Conservation (phyloP, 2,329 filamentous ascomycete species). For the Trichoderma cornu-damae region DNA sequence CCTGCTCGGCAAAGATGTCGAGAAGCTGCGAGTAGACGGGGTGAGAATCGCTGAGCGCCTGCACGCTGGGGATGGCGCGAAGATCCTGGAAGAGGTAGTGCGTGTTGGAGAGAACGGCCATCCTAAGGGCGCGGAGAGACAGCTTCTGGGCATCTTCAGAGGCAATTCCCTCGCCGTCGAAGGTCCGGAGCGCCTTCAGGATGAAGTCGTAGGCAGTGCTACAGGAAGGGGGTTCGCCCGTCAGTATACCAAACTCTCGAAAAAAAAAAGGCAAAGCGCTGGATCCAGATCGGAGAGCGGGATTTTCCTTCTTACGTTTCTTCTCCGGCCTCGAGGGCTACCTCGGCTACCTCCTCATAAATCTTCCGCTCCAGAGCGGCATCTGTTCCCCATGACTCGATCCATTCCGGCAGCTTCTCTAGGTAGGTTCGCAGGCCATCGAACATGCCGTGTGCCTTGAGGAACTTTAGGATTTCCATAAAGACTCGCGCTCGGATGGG, state of each 20-base stretch:
- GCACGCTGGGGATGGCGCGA: conserved; percentile 73
- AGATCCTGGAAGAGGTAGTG: conserved; percentile 75
- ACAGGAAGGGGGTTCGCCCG: neutral
- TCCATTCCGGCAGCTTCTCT: conserved; percentile 75
- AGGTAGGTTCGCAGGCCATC: conserved; percentile 80
- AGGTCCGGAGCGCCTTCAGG: conserved; percentile 56
- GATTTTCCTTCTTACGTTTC: conserved; percentile 54
- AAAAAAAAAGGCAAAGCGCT: too few relatives aligned
- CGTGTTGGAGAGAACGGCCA: conserved; percentile 48
- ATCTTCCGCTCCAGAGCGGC: conserved; percentile 80
- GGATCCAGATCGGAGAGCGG: neutral
- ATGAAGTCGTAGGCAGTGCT: conserved; percentile 63
- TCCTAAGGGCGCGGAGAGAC: conserved; percentile 52
- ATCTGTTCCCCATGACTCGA: conserved; percentile 75
- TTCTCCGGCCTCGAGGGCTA: conserved; percentile 73
- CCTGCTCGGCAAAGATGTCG: conserved; percentile 90
- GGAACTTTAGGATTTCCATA: conserved; percentile 77
- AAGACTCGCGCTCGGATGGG: conserved; percentile 87
- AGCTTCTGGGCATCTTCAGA: conserved; percentile 58
- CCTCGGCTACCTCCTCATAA: conserved; percentile 75
- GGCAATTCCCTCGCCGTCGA: conserved; percentile 52
- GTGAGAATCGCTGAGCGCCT: conserved; percentile 80
- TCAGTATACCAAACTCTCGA: neutral
- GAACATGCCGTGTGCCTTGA: conserved; percentile 70
- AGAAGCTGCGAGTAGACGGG: conserved; percentile 84